These are phyloP conservation scores for Triticum urartu DNA, from an alignment of 176 grass and related monocot genomes.

Conservation along the genomic window DNA sequence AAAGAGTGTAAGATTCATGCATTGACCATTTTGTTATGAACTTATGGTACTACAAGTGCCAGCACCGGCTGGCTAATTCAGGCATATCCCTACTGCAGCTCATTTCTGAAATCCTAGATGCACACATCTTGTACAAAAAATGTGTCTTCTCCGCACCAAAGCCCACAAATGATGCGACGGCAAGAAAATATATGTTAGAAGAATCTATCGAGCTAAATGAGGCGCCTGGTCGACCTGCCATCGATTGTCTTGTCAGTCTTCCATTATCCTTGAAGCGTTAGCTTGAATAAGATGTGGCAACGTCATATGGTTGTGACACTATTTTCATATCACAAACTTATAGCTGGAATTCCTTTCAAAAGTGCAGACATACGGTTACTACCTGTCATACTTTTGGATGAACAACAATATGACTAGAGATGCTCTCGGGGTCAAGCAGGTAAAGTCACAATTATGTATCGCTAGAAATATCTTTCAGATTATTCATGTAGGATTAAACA, in stretches of 20 bases:
- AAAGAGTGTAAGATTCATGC: too few species aligned
- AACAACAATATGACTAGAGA: neutral
- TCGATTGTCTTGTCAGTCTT: too few species aligned
- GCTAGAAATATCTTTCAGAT: too few species aligned
- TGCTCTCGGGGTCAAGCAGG: constrained; percentile 20
- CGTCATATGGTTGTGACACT: too few species aligned
- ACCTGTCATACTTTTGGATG: constrained; percentile 40
- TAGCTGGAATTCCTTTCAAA: neutral
- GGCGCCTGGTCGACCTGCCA: too few species aligned
- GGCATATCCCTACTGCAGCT: neutral
- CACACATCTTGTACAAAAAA: constrained; percentile 24
- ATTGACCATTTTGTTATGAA: too few species aligned
- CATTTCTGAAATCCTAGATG: neutral
- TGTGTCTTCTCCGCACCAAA: constrained; percentile 23
- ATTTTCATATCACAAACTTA: neutral
- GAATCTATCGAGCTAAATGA: too few species aligned
- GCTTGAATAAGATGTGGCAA: neutral
- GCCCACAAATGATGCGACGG: neutral
- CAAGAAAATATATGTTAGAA: neutral
- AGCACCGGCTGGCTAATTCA: too few species aligned
- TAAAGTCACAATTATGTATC: too few species aligned
- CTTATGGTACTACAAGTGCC: too few species aligned
- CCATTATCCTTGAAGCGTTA: neutral
- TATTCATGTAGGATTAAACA: too few species aligned
- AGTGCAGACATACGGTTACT: constrained; percentile 33